Evolutionary conservation across 2,329 filamentous ascomycete species (phyloP), one percentile per base, ranked within the genome.

Genomic region (Calcarisporium arbuscula): DNA sequence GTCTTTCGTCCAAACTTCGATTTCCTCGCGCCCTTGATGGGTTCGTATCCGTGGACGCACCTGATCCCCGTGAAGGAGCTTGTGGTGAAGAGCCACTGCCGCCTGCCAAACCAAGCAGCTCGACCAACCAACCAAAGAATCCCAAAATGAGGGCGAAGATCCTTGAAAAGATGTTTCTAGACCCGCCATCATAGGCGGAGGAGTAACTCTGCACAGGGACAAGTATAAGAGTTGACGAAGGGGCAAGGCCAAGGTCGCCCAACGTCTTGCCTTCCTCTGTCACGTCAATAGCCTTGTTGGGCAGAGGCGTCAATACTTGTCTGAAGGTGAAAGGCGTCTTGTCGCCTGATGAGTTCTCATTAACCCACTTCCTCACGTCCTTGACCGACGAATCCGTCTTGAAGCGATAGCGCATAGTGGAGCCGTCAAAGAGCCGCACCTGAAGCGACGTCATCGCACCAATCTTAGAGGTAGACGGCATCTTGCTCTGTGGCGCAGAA

Each of bases 391-490:
- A 67, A 3, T 64, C 63, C 16, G 78, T 75, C 9, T 76, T 65
- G 56, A 95, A 94, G 14, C 74, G 77, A 4, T 70, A 73, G 26
- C 87, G 78, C 14, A 95, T 74, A 2, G 80, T 88, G 9, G 80
- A 81, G 8, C 90, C 90, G 52, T 95, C 87, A 37, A 94, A 84
- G 0, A 95, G 67, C 7, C 89, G 77, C 14, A 95, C 75, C 49
- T 92, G 86, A 2, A 95, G 64, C 14, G 81, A 74, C 1, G 61
- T 55, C 46, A 54, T 55, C 12, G 50, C 51, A 6, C 56, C 52
- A 2, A 43, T 21, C 21, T 39, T 51, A 14, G 44, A 53, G 5
- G 48, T 50, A 7, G 51, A 52, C 0, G 54, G 48, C 11, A 54
- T 30, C 45, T 48, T 57, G 26, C 51, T 60, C 34, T 56, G 52